Base-by-base conservation (phyloP, 179 eudicot species). In the Spergularia azorica region DNA sequence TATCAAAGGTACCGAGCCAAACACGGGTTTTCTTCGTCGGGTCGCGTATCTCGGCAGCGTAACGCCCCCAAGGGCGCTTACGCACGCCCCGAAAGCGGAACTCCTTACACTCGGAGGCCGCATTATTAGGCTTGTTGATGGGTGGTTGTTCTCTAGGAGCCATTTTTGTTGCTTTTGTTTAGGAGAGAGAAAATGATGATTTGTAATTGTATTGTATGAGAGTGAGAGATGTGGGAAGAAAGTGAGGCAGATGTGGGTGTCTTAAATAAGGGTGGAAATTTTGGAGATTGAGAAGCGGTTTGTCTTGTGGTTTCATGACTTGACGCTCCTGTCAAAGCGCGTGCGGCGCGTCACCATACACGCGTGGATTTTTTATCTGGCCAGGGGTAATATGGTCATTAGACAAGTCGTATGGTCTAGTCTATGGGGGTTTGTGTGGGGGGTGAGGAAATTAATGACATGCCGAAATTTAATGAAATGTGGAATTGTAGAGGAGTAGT, bases 41-140 rank as follows among this genome's bases (percentile, higher is more conserved):
- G 80, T 81, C 84, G 1, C 84, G 80, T 51, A 81, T 81, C 55
- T 81, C 84, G 9, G 84, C 84, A 12, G 83, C 83, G 57, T 80
- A 80, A 0, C 83, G 64, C 3, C 83, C 83, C 83, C 83, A 80
- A 0, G 84, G 84, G 9, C 84, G 77, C 77, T 81, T 81, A 10
- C 84, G 51, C 9, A 81, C 84, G 0, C 84, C 84, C 18, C 84
- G 16, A 6, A n/a, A 81, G 2, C 76, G 66, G 21, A 80, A 70
- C 72, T 76, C 83, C 7, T 2, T 32, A 6, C 6, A 0, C 1
- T 26, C 6, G 5, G 16, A 26, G 3, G 64, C 39, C 3, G 21
- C 32, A 14, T 17, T 57, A 7, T 11, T 9, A 7, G 54, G 16
- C 14, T 43, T 48, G 36, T 43, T 48, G 48, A 9, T 5, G 15